phyloP scores from a whole-genome alignment of 306 rosid species.

The Benincasa hispida region DNA sequence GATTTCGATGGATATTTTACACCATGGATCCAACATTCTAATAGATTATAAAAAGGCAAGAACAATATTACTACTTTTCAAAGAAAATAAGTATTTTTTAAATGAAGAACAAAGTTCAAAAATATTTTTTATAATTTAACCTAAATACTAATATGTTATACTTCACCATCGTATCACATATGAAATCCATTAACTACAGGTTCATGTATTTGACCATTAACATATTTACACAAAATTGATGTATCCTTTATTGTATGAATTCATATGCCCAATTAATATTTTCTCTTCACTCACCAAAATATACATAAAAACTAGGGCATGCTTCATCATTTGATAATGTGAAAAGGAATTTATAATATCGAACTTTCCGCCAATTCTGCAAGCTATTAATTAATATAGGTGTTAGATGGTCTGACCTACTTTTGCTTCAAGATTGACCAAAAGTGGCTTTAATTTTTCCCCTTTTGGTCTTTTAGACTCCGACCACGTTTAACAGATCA shows the following conservation, averaged over 20 bases:
- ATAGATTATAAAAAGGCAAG: too few species aligned
- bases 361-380: not conserved
- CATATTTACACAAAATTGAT: not conserved
- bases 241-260: not conserved
- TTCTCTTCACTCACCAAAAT: not conserved
- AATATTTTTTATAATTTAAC: too few species aligned
- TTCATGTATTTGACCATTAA: not conserved
- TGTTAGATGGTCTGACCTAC: not conserved
- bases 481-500: too few species aligned
- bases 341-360: not conserved
- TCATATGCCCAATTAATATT: not conserved
- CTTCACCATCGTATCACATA: too few species aligned
- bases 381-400: not conserved
- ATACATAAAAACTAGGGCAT: not conserved
- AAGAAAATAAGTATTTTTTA: too few species aligned
- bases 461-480: not conserved
- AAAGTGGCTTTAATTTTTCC: not conserved
- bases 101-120: too few species aligned
- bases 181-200: too few species aligned
- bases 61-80: too few species aligned
- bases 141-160: too few species aligned
- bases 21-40: too few species aligned
- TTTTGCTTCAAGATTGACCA: not conserved
- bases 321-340: not conserved
- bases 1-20: too few species aligned